phyloP scores from a whole-genome alignment of 2,329 filamentous ascomycete species.

The Beauveria australis region DNA sequence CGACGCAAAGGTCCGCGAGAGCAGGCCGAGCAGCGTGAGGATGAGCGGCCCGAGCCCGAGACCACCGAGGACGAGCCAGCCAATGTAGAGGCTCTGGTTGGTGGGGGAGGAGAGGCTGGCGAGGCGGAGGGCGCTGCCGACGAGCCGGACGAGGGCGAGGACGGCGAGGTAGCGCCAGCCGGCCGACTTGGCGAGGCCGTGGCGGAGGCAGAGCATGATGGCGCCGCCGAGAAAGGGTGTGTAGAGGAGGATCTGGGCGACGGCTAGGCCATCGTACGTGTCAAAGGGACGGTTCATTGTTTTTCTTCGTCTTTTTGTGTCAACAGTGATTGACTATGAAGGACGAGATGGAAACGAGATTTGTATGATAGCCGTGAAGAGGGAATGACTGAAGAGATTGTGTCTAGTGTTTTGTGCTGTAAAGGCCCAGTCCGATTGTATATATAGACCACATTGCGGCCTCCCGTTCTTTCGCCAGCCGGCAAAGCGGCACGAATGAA shows the following conservation, averaged over 20 bases:
- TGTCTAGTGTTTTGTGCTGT: neutral
- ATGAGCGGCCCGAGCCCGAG: conserved; percentile 38
- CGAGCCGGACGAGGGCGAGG: conserved; percentile 48
- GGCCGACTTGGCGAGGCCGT: conserved; percentile 48
- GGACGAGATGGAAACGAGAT: too few species aligned
- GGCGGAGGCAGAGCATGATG: conserved; percentile 35
- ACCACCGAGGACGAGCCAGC: conserved; percentile 24
- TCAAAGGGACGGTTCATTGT: conserved; percentile 15
- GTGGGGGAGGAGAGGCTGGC: conserved; percentile 41
- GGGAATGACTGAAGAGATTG: neutral
- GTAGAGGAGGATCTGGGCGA: conserved; percentile 25
- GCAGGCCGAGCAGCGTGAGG: conserved; percentile 29
- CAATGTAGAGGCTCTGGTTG: conserved; percentile 27
- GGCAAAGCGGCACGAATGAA: neutral
- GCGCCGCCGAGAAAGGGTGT: conserved; percentile 20
- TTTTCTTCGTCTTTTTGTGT: neutral
- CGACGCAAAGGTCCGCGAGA: conserved; percentile 35
- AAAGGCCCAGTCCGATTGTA: neutral
- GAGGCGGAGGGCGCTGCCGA: conserved; percentile 39
- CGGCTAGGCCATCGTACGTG: conserved; percentile 24
- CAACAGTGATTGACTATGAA: too few species aligned
- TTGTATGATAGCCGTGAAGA: neutral
- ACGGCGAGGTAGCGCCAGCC: conserved; percentile 55
- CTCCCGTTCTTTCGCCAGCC: neutral
- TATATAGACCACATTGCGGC: neutral